These are phyloP conservation scores for Tilletia caries DNA, from an alignment of 1,284 basidiomycete genomes.

Conservation along the genomic window DNA sequence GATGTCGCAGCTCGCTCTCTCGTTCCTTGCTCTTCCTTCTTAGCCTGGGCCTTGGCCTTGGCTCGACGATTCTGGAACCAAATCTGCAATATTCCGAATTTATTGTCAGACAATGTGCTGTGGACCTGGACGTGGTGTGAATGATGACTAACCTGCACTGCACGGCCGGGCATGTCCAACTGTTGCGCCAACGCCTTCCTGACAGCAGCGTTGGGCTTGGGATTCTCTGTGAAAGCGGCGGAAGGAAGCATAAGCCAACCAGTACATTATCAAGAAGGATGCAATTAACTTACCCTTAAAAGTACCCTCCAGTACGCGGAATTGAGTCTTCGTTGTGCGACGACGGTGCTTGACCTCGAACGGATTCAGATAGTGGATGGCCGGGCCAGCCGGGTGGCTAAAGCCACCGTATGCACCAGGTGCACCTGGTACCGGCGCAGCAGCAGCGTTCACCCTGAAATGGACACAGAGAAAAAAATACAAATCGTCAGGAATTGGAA, in stretches of 20 bases:
- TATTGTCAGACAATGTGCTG: too few species aligned
- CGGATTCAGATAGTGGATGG: constrained; percentile 31
- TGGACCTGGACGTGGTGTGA: too few species aligned
- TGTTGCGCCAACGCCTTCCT: constrained; percentile 36
- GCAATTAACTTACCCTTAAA: constrained; percentile 27
- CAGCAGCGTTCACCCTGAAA: background rate
- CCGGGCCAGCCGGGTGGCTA: background rate
- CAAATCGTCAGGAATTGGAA: background rate
- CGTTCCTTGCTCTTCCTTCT: constrained; percentile 17
- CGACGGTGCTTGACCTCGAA: constrained; percentile 48
- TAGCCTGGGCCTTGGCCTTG: constrained; percentile 40
- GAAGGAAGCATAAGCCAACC: too few species aligned
- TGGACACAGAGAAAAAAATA: background rate
- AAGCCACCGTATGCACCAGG: constrained; percentile 4
- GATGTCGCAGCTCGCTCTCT: constrained; percentile 2
- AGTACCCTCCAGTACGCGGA: constrained; percentile 39
- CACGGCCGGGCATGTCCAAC: constrained; percentile 40
- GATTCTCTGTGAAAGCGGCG: constrained; percentile 20
- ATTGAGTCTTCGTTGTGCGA: constrained; percentile 44
- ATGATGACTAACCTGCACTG: constrained; percentile 26
- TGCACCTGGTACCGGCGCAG: background rate
- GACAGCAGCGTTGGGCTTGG: constrained; percentile 39
- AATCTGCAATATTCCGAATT: constrained; percentile 18
- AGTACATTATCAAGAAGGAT: background rate
- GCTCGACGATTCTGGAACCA: constrained; percentile 46